Conservation (phyloP, 2,329 filamentous ascomycete genomes). For the Domatiomyces globalis region DNA sequence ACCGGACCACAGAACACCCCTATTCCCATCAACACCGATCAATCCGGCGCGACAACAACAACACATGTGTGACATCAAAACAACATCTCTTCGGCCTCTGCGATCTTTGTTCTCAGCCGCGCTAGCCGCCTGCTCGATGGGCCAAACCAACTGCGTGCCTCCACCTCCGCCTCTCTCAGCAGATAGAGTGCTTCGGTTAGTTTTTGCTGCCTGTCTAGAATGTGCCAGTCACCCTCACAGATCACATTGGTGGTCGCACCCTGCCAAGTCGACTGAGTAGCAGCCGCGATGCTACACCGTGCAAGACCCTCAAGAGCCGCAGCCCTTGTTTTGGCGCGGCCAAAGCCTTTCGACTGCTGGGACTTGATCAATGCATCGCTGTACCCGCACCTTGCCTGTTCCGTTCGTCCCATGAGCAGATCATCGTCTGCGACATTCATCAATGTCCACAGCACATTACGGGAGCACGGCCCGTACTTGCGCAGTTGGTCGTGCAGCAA, state of each 20-base stretch:
- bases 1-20: too few relatives aligned
- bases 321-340: conserved; percentile 4
- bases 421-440: conserved; percentile 8
- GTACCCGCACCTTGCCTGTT: conserved; percentile 1
- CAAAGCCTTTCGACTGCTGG: conserved; percentile 3
- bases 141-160: conserved; percentile 3
- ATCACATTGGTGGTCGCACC: not conserved
- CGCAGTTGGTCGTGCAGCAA: not conserved
- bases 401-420: conserved; percentile 1
- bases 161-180: conserved; percentile 1
- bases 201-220: not conserved
- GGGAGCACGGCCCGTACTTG: conserved; percentile 1
- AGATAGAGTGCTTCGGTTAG: not conserved
- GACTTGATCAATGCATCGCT: conserved; percentile 1
- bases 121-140: conserved; percentile 2
- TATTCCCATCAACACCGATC: too few relatives aligned
- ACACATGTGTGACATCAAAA: too few relatives aligned
- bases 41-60: too few relatives aligned
- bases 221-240: not conserved
- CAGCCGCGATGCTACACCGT: conserved; percentile 1
- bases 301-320: conserved; percentile 6
- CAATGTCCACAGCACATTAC: conserved; percentile 8
- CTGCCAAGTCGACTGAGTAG: not conserved
- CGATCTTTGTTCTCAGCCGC: not conserved
- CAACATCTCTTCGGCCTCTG: too few relatives aligned